Conservation (phyloP, 768 basidiomycete genomes). For the Multifurca ochricompacta region DNA sequence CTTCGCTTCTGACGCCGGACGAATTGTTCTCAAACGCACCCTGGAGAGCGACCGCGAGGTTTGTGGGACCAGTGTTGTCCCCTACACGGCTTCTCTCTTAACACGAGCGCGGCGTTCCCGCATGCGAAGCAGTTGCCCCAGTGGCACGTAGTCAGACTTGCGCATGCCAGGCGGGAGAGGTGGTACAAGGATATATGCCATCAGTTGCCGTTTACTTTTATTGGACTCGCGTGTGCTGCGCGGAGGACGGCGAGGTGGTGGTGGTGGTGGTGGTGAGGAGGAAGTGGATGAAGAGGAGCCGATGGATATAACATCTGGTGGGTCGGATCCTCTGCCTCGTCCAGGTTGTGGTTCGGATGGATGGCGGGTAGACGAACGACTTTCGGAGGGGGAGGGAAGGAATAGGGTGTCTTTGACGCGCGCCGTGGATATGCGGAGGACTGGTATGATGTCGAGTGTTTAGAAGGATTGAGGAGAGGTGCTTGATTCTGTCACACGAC, state of each 20-base stretch:
- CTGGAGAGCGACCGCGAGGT: not conserved
- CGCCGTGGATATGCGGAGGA: not conserved
- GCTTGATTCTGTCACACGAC: not conserved
- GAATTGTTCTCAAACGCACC: constrained; percentile 7
- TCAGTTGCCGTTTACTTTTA: constrained; percentile 1
- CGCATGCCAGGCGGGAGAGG: not conserved
- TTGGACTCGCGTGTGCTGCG: not conserved
- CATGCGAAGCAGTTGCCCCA: not conserved
- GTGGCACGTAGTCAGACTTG: not conserved
- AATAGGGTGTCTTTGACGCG: constrained; percentile 5
- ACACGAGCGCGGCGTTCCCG: not conserved
- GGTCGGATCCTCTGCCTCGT: not conserved
- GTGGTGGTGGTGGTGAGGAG: not conserved
- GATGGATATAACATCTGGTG: constrained; percentile 1
- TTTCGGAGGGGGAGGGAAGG: constrained; percentile 8
- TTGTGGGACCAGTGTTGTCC: not conserved
- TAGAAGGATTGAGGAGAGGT: not conserved
- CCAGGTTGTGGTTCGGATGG: not conserved
- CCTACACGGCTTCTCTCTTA: not conserved
- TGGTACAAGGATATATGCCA: constrained; percentile 7
- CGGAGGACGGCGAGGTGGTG: not conserved
- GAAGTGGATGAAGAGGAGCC: not conserved
- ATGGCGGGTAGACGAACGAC: not conserved
- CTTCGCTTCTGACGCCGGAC: not conserved
- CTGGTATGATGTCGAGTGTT: not conserved